Evolutionary conservation across 1,284 basidiomycete genomes (phyloP).

Genomic region (Heterobasidion annosum): DNA sequence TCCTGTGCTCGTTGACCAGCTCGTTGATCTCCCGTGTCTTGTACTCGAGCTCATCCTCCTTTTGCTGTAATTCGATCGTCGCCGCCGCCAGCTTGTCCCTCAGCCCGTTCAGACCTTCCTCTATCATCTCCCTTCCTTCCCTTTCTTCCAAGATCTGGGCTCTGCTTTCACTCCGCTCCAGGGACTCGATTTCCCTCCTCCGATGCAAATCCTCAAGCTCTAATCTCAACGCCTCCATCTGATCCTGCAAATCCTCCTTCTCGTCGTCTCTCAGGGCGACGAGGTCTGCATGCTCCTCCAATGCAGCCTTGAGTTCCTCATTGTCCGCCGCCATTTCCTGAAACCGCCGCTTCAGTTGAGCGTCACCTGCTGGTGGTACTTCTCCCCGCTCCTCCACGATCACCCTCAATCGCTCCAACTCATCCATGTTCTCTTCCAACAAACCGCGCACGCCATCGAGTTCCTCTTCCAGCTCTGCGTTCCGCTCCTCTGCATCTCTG

Average conservation of each 20-base stretch:
- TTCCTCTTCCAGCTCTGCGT: conserved; percentile 63
- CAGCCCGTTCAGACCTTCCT: conserved; percentile 64
- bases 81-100: conserved; percentile 71
- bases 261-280: conserved; percentile 55
- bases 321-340: conserved; percentile 61
- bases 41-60: conserved; percentile 74
- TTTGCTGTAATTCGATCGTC: conserved; percentile 73
- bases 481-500: conserved; percentile 46
- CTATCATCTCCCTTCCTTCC: conserved; percentile 62
- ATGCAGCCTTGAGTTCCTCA: conserved; percentile 44
- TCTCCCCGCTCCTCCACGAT: conserved; percentile 47
- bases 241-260: conserved; percentile 60
- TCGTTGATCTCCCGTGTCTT: conserved; percentile 67
- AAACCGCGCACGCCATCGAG: conserved; percentile 54
- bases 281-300: conserved; percentile 55
- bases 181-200: conserved; percentile 47
- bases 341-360: conserved; percentile 32
- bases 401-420: conserved; percentile 58
- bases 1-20: conserved; percentile 55
- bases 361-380: conserved; percentile 18
- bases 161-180: conserved; percentile 63
- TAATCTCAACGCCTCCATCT: conserved; percentile 50
- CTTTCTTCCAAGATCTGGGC: conserved; percentile 59
- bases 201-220: conserved; percentile 64
- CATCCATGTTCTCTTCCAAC: conserved; percentile 72